phyloP scores from a whole-genome alignment of 2,329 filamentous ascomycete genomes.

The Neopestalotiopsis sp. region DNA sequence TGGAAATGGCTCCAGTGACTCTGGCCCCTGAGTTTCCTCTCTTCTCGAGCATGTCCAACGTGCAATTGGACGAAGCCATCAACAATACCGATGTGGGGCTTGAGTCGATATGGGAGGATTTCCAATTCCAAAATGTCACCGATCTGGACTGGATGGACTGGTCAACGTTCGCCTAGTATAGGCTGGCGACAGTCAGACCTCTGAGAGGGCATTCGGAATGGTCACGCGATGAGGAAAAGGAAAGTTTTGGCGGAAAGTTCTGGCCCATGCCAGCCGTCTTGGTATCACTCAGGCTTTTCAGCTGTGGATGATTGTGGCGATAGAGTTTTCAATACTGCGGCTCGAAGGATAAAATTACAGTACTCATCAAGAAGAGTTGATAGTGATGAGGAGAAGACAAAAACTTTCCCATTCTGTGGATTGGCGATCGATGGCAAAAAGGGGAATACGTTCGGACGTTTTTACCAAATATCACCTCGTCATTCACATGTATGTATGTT shows the following conservation, averaged over 20 bases:
- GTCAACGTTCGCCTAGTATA: conserved; percentile 29
- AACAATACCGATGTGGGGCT: conserved; percentile 40
- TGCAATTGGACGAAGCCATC: conserved; percentile 40
- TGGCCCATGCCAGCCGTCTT: neutral
- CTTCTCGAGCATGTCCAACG: conserved; percentile 42
- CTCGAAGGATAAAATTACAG: neutral
- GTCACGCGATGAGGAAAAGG: neutral
- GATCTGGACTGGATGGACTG: conserved; percentile 43
- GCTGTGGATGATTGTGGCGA: neutral
- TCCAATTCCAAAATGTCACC: conserved; percentile 38
- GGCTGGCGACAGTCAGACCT: neutral
- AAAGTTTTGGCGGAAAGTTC: neutral
- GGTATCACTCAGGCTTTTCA: neutral
- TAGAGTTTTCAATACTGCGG: neutral
- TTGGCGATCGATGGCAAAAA: neutral
- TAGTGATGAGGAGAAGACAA: neutral
- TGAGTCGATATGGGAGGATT: conserved; percentile 39
- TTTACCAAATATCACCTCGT: neutral
- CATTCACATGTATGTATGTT: neutral
- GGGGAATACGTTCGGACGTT: neutral
- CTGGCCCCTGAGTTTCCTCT: conserved; percentile 36
- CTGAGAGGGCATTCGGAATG: neutral
- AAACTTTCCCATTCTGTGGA: neutral
- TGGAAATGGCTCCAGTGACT: conserved; percentile 29
- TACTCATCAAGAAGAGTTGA: neutral